Evolutionary conservation across 2,329 filamentous ascomycete genomes (phyloP), one percentile per base, ranked within the genome.

Genomic region (Alternaria sp.): DNA sequence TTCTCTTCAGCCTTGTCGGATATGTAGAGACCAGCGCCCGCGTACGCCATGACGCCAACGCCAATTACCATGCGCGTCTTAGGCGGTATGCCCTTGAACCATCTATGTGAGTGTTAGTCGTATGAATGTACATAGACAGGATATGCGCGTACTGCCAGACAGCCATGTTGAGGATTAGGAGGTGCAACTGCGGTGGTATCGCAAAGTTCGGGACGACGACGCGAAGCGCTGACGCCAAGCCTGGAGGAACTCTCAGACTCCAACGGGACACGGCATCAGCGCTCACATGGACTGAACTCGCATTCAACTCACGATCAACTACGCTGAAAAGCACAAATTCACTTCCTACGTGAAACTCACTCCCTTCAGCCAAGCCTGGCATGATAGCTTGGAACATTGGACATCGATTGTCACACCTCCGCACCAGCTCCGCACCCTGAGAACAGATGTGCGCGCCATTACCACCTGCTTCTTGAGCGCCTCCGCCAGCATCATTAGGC

Each of bases 41-140:
- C 92, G 86, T 92, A 97, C 33, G 86, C 86, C 72, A 97, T 86
- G 65, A 96, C 79, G 68, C 88, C 90, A 48, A 87, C 75, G 67
- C 93, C 93, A 62, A 96, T 83, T 46, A 88, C 79, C 40, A 91
- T 79, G 56, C 90, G 90, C 24, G 90, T 89, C 67, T 85, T 88
- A 17, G 89, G 85, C 3, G 88, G 80, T 53, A 96, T 87, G 68
- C 85, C 86, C 72, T 84, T 88, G 81, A 93, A 96, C 70, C 71
- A 74, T 46, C 77, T 79, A 17, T 7, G 4, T 14, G 34, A 17
- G 28, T 17, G 41, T 69, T 28, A 68, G 58, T 31, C 3, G 1
- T 4, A 29, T 24, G 11, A 7, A 17, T 9, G 3, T 48, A 21
- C 26, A 2, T 2, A 17, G 11, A 6, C n/a, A 40, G 3, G 11